Conservation (phyloP, 2,329 filamentous ascomycete genomes). For the Hawksworthiomyces lignivorus region DNA sequence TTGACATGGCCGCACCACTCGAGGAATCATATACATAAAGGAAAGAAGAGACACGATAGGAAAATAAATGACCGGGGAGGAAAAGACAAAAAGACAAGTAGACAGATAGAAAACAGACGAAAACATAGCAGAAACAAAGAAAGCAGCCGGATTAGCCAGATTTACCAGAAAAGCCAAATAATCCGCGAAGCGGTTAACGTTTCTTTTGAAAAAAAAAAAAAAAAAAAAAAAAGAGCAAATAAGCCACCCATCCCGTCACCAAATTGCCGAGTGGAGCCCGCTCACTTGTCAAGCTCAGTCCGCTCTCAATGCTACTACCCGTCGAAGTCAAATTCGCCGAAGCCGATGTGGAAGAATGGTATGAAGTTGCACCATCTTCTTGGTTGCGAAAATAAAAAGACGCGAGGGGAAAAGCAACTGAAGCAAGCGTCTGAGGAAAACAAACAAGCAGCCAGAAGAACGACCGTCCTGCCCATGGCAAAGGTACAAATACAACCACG, state of each 20-base stretch:
- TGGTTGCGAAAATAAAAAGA: neutral
- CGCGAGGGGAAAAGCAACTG: neutral
- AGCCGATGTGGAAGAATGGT: neutral
- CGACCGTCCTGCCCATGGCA: too few species aligned
- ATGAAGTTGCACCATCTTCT: too few species aligned
- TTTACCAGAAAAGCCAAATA: too few species aligned
- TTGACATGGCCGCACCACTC: too few species aligned
- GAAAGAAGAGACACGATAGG: neutral
- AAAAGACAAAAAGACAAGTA: neutral
- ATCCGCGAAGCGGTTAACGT: too few species aligned
- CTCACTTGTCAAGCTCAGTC: too few species aligned
- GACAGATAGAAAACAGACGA: neutral
- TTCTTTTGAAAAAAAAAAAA: too few species aligned
- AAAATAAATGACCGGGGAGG: neutral
- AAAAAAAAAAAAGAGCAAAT: neutral
- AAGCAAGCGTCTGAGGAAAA: neutral
- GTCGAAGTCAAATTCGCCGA: constrained; percentile 4
- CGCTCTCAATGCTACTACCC: too few species aligned
- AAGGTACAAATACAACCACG: too few species aligned
- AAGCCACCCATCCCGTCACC: too few species aligned
- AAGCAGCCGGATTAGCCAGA: too few species aligned
- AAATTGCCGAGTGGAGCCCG: too few species aligned
- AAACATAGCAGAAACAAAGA: constrained; percentile 1
- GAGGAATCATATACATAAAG: neutral
- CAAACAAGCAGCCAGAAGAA: neutral